phyloP scores from a whole-genome alignment of 2,329 filamentous ascomycete genomes.

The Aureobasidium sp. region DNA sequence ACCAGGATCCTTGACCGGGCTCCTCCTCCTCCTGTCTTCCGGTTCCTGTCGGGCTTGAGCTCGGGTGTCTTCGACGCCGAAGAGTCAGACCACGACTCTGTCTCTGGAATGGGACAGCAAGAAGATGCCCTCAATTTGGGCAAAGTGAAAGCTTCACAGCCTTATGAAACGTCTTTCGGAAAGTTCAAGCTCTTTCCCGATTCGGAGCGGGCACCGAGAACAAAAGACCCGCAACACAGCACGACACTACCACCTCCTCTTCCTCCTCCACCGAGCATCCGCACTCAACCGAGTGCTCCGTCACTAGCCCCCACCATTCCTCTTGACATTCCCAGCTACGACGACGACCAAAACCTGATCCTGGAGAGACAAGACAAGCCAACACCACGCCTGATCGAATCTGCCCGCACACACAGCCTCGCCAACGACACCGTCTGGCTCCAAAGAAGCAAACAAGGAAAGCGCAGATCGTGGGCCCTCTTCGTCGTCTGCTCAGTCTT shows the following conservation, averaged over 20 bases:
- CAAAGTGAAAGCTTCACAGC: background rate
- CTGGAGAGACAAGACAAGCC: background rate
- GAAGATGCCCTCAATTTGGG: background rate
- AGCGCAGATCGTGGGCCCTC: background rate
- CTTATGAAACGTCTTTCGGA: background rate
- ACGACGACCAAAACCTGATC: background rate
- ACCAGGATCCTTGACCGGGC: slow-evolving; percentile 1
- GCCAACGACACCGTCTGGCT: background rate
- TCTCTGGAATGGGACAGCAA: background rate
- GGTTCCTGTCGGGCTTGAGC: background rate
- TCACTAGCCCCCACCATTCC: slow-evolving; percentile 1
- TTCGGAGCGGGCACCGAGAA: background rate
- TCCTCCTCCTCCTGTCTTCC: background rate
- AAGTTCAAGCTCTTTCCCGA: background rate
- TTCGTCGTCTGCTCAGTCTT: background rate
- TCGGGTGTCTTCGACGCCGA: background rate
- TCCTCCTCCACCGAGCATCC: background rate
- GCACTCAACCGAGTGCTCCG: background rate
- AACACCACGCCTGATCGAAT: background rate
- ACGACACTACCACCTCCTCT: background rate
- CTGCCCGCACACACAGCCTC: background rate
- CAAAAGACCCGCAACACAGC: background rate
- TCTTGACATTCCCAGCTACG: background rate
- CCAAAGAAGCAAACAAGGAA: background rate
- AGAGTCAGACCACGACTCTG: background rate